These are phyloP conservation scores for Lonicera japonica DNA, from an alignment of 129 eudicot genomes.

Conservation along the genomic window DNA sequence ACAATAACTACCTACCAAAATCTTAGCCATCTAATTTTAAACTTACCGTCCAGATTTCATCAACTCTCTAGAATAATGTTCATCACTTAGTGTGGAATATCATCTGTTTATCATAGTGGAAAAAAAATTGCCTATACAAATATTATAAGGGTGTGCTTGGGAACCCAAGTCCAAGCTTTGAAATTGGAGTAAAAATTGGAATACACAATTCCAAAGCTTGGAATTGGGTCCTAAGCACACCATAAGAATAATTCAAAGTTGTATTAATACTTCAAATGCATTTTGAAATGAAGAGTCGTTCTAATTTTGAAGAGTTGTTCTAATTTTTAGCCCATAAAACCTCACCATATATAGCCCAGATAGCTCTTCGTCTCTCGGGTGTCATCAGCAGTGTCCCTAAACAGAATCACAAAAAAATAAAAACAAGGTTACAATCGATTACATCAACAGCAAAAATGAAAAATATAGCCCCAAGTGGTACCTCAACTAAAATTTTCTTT, in stretches of 20 bases:
- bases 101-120: too few species aligned
- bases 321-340: conserved; percentile 3
- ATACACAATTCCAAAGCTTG: too few species aligned
- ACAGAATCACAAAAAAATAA: conserved; percentile 15
- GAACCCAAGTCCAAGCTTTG: too few species aligned
- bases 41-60: too few species aligned
- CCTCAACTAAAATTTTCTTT: conserved; percentile 4
- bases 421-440: background rate
- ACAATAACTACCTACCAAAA: too few species aligned
- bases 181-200: too few species aligned
- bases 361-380: conserved; percentile 82
- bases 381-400: conserved; percentile 91
- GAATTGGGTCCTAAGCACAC: too few species aligned
- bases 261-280: background rate
- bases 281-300: background rate
- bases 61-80: too few species aligned
- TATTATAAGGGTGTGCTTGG: too few species aligned
- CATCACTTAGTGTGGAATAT: too few species aligned
- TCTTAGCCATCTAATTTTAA: too few species aligned
- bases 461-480: conserved; percentile 9
- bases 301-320: background rate
- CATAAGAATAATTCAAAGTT: background rate
- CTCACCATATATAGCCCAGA: conserved; percentile 99
- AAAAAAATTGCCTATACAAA: too few species aligned
- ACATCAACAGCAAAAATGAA: background rate